Conservation (phyloP, 2,329 filamentous ascomycete species). For the Davidsoniella eucalypti region DNA sequence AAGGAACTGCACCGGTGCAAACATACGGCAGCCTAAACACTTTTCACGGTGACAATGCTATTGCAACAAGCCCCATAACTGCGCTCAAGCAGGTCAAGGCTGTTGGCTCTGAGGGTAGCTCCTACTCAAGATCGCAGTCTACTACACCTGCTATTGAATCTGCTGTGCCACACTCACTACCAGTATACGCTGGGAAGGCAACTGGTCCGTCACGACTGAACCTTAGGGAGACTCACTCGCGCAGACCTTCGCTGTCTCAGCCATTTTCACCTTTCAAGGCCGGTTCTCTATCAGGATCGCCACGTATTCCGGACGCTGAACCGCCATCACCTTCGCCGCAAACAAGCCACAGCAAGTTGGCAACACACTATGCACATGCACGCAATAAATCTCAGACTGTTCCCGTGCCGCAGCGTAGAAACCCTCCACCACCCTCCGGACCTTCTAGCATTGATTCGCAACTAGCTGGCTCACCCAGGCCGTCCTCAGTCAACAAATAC, state of each 20-base stretch:
- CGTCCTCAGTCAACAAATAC: slow-evolving; percentile 62
- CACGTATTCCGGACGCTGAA: slow-evolving; percentile 35
- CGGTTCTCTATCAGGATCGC: slow-evolving; percentile 82
- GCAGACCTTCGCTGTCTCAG: slow-evolving; percentile 74
- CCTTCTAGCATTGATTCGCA: slow-evolving; percentile 36
- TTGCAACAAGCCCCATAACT: slow-evolving; percentile 75
- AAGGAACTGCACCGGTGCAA: slow-evolving; percentile 25
- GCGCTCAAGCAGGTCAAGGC: slow-evolving; percentile 55
- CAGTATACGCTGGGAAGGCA: slow-evolving; percentile 19
- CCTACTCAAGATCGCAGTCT: slow-evolving; percentile 32
- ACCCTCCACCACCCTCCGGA: slow-evolving; percentile 23
- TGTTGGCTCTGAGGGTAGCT: slow-evolving; percentile 45
- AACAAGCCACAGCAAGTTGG: slow-evolving; percentile 21
- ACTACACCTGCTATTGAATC: slow-evolving; percentile 22
- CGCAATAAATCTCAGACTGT: slow-evolving; percentile 11
- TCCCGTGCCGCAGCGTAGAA: slow-evolving; percentile 13
- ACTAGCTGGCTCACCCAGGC: slow-evolving; percentile 60
- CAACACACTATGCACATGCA: slow-evolving; percentile 6
- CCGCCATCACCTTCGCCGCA: slow-evolving; percentile 36
- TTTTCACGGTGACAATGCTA: slow-evolving; percentile 62
- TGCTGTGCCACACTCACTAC: slow-evolving; percentile 35
- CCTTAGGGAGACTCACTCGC: slow-evolving; percentile 4
- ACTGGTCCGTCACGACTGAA: slow-evolving; percentile 8
- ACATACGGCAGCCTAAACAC: slow-evolving; percentile 83
- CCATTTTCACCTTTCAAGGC: slow-evolving; percentile 91